Conservation (phyloP, 768 basidiomycete genomes). For the Hericium alpestre region DNA sequence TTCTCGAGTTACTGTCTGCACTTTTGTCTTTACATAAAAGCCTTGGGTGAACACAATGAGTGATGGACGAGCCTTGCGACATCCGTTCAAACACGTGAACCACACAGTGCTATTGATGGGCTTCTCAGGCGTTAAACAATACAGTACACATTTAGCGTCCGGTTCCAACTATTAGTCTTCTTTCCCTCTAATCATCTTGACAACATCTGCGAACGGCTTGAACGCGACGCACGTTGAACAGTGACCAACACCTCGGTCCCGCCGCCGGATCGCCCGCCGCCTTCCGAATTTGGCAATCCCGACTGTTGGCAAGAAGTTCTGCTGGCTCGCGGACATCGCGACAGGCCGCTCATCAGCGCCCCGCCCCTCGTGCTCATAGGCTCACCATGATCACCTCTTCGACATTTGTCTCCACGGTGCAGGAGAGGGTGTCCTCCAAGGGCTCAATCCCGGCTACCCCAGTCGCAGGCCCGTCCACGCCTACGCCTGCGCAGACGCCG, state of each 20-base stretch:
- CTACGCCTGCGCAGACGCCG: background rate
- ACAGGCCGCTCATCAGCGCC: background rate
- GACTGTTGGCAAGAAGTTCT: background rate
- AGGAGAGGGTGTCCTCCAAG: background rate
- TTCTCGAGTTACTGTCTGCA: no score
- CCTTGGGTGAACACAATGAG: no score
- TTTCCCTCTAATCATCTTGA: no score
- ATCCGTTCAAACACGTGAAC: no score
- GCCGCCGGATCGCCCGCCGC: background rate
- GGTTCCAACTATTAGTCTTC: no score
- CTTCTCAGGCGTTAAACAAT: no score
- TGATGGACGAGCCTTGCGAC: no score
- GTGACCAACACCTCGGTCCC: background rate
- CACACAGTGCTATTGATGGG: no score
- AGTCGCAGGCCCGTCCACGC: slow-evolving; percentile 3
- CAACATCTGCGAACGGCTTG: no score
- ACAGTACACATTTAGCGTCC: no score
- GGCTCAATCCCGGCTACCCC: background rate
- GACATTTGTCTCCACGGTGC: slow-evolving; percentile 1
- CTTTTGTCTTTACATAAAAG: no score
- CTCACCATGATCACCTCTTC: background rate
- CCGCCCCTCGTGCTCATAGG: background rate
- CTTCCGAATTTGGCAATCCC: background rate
- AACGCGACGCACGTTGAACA: background rate
- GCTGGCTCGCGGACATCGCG: slow-evolving; percentile 7